A percentile compares a stretch with the other conserved stretches of the same genome.
Conservation (phyloP, 2,329 filamentous ascomycete species). For the Colletotrichum sojae region DNA sequence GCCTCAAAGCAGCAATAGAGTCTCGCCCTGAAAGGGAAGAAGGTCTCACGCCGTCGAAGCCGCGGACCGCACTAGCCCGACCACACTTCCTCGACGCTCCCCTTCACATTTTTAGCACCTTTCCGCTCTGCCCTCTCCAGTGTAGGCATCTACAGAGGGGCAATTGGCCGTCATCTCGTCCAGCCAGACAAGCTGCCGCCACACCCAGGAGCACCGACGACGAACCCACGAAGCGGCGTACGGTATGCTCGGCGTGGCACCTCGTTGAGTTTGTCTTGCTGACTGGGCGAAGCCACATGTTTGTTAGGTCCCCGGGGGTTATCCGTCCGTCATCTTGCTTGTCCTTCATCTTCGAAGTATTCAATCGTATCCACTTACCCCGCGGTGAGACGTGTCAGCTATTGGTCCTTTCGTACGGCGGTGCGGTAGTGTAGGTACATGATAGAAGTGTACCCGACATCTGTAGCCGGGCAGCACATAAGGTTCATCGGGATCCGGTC, state of each 20-base stretch:
- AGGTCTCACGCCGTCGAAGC: slow-evolving; percentile 24
- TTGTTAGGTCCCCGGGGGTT: no score
- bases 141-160: neutral
- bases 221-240: neutral
- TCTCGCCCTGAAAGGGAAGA: slow-evolving; percentile 28
- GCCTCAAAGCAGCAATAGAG: slow-evolving; percentile 11
- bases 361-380: slow-evolving; percentile 1
- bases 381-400: slow-evolving; percentile 1
- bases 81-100: neutral
- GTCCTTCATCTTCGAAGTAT: no score
- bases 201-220: neutral
- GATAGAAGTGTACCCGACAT: neutral
- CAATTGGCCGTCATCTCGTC: slow-evolving; percentile 7
- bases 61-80: slow-evolving; percentile 6
- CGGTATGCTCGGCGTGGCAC: no score
- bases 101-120: neutral
- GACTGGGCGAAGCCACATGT: no score
- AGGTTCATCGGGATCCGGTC: slow-evolving; percentile 19
- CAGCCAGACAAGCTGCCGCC: slow-evolving; percentile 6
- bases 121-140: neutral
- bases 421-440: no score
- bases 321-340: no score
- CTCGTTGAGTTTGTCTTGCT: no score
- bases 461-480: slow-evolving; percentile 13
- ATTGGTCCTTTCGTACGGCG: neutral